Percentiles rank a stretch among this genome's conserved stretches.
phyloP scores from a whole-genome alignment of 805 yeast genomes.

The Candida stauntonica region DNA sequence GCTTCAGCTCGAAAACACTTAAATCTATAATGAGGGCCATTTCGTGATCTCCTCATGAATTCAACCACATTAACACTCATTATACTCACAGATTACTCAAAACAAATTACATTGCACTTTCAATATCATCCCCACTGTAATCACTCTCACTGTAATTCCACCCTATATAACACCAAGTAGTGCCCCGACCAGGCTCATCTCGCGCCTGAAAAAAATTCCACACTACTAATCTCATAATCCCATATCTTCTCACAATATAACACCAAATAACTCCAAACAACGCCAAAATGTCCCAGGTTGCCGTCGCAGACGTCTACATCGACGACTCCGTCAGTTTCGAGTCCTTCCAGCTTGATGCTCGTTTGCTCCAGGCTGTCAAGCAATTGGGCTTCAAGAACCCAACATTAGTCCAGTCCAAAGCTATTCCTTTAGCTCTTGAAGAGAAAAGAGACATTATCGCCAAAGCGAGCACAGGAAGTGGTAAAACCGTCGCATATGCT shows the following conservation, averaged over 20 bases:
- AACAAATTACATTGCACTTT: too few relatives aligned
- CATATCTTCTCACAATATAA: background rate
- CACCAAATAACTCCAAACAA: background rate
- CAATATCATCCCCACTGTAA: too few relatives aligned
- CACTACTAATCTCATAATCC: background rate
- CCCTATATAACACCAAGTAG: too few relatives aligned
- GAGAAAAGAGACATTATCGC: conserved; percentile 92
- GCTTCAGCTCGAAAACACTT: too few relatives aligned
- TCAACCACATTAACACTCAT: too few relatives aligned
- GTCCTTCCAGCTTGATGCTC: conserved; percentile 72
- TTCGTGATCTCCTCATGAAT: too few relatives aligned
- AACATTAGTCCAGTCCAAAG: conserved; percentile 82
- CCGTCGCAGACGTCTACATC: conserved; percentile 66
- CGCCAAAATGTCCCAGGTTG: conserved; percentile 16
- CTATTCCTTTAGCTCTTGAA: conserved; percentile 88
- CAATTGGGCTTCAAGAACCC: conserved; percentile 80
- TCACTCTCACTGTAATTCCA: too few relatives aligned
- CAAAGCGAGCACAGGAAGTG: conserved; percentile 92
- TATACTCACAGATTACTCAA: too few relatives aligned
- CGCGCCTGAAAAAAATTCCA: conserved; percentile 5
- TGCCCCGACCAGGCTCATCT: conserved; percentile 4
- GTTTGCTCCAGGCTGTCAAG: conserved; percentile 79
- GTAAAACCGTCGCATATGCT: conserved; percentile 88
- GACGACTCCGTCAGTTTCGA: conserved; percentile 72
- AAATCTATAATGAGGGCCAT: too few relatives aligned